Evolutionary conservation across 1,139 yeast genomes (phyloP).

Genomic region (Yamadazyma diospyri): DNA sequence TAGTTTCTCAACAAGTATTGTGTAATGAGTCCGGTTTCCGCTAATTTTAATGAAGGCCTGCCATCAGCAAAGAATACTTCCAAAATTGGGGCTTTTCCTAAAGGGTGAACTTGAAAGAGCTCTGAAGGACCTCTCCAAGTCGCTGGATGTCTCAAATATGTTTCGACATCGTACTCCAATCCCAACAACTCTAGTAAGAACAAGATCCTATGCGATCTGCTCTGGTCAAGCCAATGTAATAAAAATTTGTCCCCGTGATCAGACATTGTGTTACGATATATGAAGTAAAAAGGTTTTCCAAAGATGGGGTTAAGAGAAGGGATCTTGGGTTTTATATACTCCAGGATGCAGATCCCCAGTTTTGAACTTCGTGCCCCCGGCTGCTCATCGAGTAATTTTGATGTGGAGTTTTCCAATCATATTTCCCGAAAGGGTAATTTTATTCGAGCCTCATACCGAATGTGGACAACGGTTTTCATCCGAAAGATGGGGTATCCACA

Average conservation of each 20-base stretch:
- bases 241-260: slow-evolving; percentile 15
- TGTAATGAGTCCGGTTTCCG: slow-evolving; percentile 48
- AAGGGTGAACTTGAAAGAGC: slow-evolving; percentile 50
- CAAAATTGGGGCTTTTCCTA: slow-evolving; percentile 55
- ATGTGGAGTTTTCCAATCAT: slow-evolving; percentile 8
- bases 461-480: no score
- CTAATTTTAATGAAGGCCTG: slow-evolving; percentile 27
- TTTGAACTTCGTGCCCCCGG: no score
- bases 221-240: slow-evolving; percentile 21
- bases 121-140: slow-evolving; percentile 45
- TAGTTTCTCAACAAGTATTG: slow-evolving; percentile 40
- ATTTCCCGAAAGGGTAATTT: slow-evolving; percentile 14
- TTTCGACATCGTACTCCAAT: slow-evolving; percentile 48
- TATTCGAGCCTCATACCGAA: neutral
- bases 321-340: neutral
- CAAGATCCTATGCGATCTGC: slow-evolving; percentile 37
- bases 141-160: slow-evolving; percentile 40
- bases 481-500: neutral
- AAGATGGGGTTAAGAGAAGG: neutral
- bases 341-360: neutral
- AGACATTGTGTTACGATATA: slow-evolving; percentile 11
- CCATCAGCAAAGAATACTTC: slow-evolving; percentile 48
- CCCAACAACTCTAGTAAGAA: slow-evolving; percentile 40
- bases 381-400: slow-evolving; percentile 1
- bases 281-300: neutral